A percentile compares a stretch with the other conserved stretches of the same genome.
Evolutionary conservation across 1,139 yeast species (phyloP).

Genomic region (Geotrichum restrictum): DNA sequence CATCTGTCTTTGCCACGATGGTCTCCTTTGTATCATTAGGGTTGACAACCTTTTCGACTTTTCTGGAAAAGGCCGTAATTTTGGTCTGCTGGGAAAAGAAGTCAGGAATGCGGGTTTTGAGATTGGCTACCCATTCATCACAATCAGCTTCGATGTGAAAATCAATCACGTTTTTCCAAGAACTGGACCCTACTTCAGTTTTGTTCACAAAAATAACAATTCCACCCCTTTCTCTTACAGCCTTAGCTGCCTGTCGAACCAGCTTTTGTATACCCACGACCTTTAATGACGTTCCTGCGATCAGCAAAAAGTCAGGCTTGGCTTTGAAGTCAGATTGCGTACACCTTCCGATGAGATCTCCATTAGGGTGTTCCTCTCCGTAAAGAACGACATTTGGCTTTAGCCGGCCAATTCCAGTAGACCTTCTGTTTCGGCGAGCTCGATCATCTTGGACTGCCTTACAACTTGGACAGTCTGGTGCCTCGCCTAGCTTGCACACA

Average conservation of each 20-base stretch:
- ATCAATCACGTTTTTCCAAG: constrained; percentile 60
- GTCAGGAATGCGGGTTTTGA: constrained; percentile 53
- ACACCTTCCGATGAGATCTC: constrained; percentile 61
- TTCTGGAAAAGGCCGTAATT: constrained; percentile 25
- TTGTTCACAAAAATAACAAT: constrained; percentile 61
- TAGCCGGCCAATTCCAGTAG: constrained; percentile 57
- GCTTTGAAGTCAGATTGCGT: constrained; percentile 51
- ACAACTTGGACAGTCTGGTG: constrained; percentile 66
- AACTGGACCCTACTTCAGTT: constrained; percentile 43
- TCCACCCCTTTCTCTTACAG: constrained; percentile 44
- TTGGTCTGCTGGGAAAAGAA: constrained; percentile 56
- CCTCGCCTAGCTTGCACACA: constrained; percentile 48
- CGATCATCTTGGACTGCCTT: constrained; percentile 51
- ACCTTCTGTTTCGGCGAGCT: constrained; percentile 58
- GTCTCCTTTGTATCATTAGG: neutral
- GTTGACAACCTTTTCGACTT: neutral
- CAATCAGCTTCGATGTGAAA: constrained; percentile 77
- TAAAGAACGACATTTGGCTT: constrained; percentile 74
- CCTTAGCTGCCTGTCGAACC: constrained; percentile 55
- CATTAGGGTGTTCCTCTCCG: constrained; percentile 75
- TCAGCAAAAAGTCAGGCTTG: constrained; percentile 61
- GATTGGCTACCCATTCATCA: constrained; percentile 65
- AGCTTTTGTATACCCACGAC: constrained; percentile 69
- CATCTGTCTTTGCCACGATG: neutral
- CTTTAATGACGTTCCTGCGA: constrained; percentile 72